A percentile compares a stretch with the other conserved stretches of the same genome.
phyloP scores from a whole-genome alignment of 257 asterid species.

The Rubia yunnanensis region DNA sequence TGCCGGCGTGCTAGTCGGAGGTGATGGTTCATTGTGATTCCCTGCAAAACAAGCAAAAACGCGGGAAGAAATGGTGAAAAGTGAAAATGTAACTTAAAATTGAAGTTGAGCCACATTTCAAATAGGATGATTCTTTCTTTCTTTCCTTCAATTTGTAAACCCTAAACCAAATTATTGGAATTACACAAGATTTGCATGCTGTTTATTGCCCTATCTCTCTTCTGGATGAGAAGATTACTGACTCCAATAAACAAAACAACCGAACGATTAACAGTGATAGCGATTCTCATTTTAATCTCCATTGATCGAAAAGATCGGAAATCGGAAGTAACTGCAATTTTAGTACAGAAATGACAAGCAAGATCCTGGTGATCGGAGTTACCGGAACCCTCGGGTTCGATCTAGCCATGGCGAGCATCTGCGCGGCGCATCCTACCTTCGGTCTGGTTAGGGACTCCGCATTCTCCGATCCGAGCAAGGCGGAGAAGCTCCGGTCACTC shows the following conservation, averaged over 20 bases:
- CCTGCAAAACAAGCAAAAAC: constrained; percentile 5
- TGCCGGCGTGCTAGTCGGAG: constrained; percentile 50
- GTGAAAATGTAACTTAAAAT: neutral
- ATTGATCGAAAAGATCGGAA: too few relatives aligned
- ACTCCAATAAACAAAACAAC: too few relatives aligned
- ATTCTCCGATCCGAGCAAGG: constrained; percentile 50
- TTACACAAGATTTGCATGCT: neutral
- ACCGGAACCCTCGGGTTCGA: constrained; percentile 80
- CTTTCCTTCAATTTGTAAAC: constrained; percentile 2
- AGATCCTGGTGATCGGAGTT: constrained; percentile 66
- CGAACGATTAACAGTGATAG: too few relatives aligned
- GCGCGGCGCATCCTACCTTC: constrained; percentile 62
- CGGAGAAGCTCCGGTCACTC: constrained; percentile 44
- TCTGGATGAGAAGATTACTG: too few relatives aligned
- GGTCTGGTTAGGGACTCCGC: constrained; percentile 79
- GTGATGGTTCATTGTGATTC: neutral
- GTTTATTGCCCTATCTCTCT: neutral
- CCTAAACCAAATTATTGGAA: constrained; percentile 3
- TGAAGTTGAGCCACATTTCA: constrained; percentile 1
- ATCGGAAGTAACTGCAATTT: too few relatives aligned
- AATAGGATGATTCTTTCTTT: neutral
- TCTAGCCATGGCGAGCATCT: constrained; percentile 62
- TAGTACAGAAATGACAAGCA: constrained; percentile 24
- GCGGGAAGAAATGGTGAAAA: constrained; percentile 6
- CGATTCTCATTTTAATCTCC: too few relatives aligned